These are phyloP conservation scores for Clavaria fumosa DNA, from an alignment of 768 basidiomycete genomes.

Conservation along the genomic window DNA sequence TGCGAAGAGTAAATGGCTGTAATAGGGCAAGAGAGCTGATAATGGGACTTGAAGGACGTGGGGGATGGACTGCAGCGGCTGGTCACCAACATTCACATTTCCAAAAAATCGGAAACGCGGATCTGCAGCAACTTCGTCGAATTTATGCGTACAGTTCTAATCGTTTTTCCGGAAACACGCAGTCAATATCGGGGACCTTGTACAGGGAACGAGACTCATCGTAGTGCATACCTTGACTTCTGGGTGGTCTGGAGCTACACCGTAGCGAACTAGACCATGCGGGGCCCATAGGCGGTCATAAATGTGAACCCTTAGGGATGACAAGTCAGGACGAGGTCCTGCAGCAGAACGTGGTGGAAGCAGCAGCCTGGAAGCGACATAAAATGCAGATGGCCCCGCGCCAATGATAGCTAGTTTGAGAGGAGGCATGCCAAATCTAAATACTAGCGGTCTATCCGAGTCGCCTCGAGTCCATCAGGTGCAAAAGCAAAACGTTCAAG, in stretches of 20 bases:
- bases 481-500: too few species aligned
- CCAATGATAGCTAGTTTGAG: conserved; percentile 82
- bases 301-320: conserved; percentile 50
- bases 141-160: conserved; percentile 94
- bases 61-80: conserved; percentile 24
- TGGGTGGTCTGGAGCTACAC: conserved; percentile 96
- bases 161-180: conserved; percentile 4
- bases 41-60: conserved; percentile 46
- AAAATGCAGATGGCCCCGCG: conserved; percentile 95
- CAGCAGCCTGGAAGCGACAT: conserved; percentile 78
- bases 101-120: conserved; percentile 81
- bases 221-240: conserved; percentile 69
- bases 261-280: conserved; percentile 88
- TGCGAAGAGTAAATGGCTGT: conserved; percentile 77
- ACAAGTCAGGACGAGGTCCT: too few species aligned
- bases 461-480: too few species aligned
- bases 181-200: neutral
- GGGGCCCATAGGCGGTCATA: conserved; percentile 91
- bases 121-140: conserved; percentile 69
- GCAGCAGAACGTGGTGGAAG: conserved; percentile 28
- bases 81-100: conserved; percentile 52
- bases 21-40: conserved; percentile 44
- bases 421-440: too few species aligned
- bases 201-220: neutral
- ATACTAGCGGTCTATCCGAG: too few species aligned